A percentile compares a stretch with the other conserved stretches of the same genome.
Evolutionary conservation across 73 alveolate genomes (phyloP).

Genomic region (Paramecium sexaurelia): DNA sequence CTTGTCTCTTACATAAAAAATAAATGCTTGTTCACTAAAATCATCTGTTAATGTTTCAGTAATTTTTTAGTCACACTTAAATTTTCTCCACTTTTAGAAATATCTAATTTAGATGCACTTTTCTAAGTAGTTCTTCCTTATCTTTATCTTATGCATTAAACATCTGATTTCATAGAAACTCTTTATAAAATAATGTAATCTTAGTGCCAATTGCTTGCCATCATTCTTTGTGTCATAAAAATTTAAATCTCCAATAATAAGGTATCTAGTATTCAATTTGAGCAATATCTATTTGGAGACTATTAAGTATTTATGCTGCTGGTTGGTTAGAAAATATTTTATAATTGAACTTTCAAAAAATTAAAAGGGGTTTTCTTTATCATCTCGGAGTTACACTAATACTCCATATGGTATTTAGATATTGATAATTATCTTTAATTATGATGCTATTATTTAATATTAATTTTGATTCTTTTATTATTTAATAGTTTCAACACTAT

Average conservation of each 20-base stretch:
- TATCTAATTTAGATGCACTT: slow-evolving; percentile 57
- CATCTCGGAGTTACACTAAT: background rate
- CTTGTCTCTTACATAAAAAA: slow-evolving; percentile 22
- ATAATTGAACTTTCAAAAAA: slow-evolving; percentile 9
- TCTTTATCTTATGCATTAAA: background rate
- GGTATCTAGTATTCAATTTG: slow-evolving; percentile 7
- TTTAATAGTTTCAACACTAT: background rate
- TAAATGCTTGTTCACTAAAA: background rate
- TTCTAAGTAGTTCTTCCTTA: slow-evolving; percentile 34
- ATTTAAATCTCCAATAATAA: background rate
- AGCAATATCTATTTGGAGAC: slow-evolving; percentile 34
- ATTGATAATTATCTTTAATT: too few relatives aligned
- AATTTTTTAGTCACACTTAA: background rate
- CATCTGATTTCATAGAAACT: background rate
- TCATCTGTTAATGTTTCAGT: background rate
- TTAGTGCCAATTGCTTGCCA: background rate
- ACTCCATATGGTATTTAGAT: background rate
- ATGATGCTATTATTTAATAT: too few relatives aligned
- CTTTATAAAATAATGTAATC: background rate
- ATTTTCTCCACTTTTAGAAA: slow-evolving; percentile 24
- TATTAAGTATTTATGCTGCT: background rate
- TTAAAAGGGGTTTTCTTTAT: background rate
- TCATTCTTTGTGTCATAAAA: background rate
- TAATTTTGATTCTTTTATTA: background rate
- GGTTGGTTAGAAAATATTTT: slow-evolving; percentile 30